Base-by-base conservation (phyloP, 148 eudicot genomes). In the Nyssa sinensis region DNA sequence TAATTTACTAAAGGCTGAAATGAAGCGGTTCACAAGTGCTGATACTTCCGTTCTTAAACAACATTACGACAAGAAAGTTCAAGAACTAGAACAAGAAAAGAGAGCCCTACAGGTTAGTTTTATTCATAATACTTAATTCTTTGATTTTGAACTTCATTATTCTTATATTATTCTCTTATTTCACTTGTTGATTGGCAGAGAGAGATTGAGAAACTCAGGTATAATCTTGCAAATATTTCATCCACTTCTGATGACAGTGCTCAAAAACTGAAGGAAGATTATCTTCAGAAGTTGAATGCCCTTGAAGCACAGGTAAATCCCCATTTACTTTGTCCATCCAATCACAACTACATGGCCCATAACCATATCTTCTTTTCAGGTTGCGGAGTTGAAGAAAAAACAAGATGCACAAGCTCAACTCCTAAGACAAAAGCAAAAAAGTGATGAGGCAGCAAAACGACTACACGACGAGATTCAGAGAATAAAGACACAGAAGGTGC, bases 361-460 rank as follows among this genome's bases (percentile, higher is more conserved):
- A n/a, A 44, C 17, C 16, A 19, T 58, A 31, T 12, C 13, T 74
- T 13, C 34, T 66, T 59, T 80, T 35, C 82, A 95, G 99, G 99
- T 96, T 75, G 82, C 94, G 67, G 92, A 77, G 63, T 66, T 96
- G 77, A 93, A 91, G 85, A 96, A 93, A 85, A 96, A 93, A 72
- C 99, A 96, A 81, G 99, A 96, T 79, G 98, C 97, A 69, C 99
- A 96, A 81, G 89, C 97, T 82, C 99, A 96, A 81, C 82, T 96
- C 21, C 67, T 93, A 62, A 81, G 95, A 80, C 98, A 96, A 76
- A 96, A 96, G 65, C 99, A 96, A 70, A 96, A 87, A 76, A 93
- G 99, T 61, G 99, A 96, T 61, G 99, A 96, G 65, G 99, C 99
- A 58, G 99, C 99, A 62, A 96, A 78, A 75, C 77, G 94, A 67